A percentile compares a stretch with the other conserved stretches of the same genome.
Evolutionary conservation across 1,284 basidiomycete species (phyloP).

Genomic region (Cryptococcus sp.): DNA sequence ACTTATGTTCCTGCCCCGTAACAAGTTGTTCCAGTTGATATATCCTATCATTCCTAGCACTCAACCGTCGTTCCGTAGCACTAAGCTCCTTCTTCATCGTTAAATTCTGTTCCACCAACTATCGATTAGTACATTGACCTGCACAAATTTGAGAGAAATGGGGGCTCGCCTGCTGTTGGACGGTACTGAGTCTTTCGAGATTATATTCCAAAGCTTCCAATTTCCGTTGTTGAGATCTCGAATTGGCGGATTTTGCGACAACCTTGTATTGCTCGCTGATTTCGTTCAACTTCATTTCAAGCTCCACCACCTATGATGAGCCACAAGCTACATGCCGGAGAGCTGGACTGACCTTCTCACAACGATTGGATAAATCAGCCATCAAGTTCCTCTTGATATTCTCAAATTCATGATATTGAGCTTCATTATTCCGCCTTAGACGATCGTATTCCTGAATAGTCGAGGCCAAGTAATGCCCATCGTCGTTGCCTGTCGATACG

Average conservation of each 20-base stretch:
- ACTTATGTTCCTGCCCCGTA: constrained; percentile 86
- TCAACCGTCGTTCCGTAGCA: constrained; percentile 90
- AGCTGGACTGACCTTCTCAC: constrained; percentile 80
- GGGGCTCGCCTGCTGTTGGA: constrained; percentile 84
- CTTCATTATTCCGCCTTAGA: constrained; percentile 92
- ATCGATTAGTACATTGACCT: constrained; percentile 3
- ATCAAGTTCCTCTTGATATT: constrained; percentile 98
- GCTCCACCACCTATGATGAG: constrained; percentile 78
- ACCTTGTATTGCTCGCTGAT: constrained; percentile 99
- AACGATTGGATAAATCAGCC: constrained; percentile 97
- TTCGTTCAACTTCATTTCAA: constrained; percentile 98
- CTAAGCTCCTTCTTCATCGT: constrained; percentile 96
- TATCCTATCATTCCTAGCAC: constrained; percentile 95
- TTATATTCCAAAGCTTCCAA: constrained; percentile 98
- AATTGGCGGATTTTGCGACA: constrained; percentile 94
- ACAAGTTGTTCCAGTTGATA: constrained; percentile 88
- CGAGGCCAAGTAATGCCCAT: constrained; percentile 92
- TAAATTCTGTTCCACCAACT: constrained; percentile 99
- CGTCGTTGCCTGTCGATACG: constrained; percentile 92
- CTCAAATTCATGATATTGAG: constrained; percentile 97
- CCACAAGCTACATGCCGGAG: not conserved
- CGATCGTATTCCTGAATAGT: constrained; percentile 96
- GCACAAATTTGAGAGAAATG: not conserved
- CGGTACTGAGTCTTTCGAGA: constrained; percentile 87
- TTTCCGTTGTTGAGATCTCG: constrained; percentile 98